phyloP scores from a whole-genome alignment of 139 green algal genomes.

The Coccomyxa sp. region DNA sequence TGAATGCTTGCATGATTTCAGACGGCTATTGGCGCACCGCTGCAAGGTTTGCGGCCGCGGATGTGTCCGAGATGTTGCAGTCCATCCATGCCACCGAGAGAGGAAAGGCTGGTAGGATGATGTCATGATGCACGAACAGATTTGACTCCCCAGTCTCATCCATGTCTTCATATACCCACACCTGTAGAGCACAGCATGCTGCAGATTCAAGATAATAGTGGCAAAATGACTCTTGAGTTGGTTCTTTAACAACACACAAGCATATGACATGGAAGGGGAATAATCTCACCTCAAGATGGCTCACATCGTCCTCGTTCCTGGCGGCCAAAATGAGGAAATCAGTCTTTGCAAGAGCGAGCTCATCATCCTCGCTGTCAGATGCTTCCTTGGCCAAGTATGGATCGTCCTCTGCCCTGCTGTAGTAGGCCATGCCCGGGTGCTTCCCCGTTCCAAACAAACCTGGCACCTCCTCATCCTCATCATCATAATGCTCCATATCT shows the following conservation, averaged over 20 bases:
- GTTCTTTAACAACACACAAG: not conserved
- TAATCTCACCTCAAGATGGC: slow-evolving; percentile 70
- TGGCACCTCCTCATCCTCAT: slow-evolving; percentile 42
- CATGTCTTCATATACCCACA: slow-evolving; percentile 94
- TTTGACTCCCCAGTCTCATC: slow-evolving; percentile 58
- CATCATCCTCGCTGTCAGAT: slow-evolving; percentile 59
- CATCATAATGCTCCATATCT: slow-evolving; percentile 95
- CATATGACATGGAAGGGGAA: not conserved
- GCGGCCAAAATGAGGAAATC: slow-evolving; percentile 90
- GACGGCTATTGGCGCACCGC: slow-evolving; percentile 43
- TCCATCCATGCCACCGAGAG: slow-evolving; percentile 87
- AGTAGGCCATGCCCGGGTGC: slow-evolving; percentile 40
- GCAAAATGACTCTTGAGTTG: not conserved
- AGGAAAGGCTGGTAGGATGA: slow-evolving; percentile 92
- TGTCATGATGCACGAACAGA: slow-evolving; percentile 94
- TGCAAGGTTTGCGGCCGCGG: slow-evolving; percentile 62
- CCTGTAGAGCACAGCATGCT: slow-evolving; percentile 37
- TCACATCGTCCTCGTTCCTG: slow-evolving; percentile 91
- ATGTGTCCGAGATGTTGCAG: slow-evolving; percentile 22
- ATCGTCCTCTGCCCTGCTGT: slow-evolving; percentile 43
- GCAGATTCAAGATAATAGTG: too few relatives aligned
- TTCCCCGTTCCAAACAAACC: slow-evolving; percentile 30
- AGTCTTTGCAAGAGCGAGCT: slow-evolving; percentile 45
- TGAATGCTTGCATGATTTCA: not conserved
- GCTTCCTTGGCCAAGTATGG: slow-evolving; percentile 57